Evolutionary conservation across 768 basidiomycete genomes (phyloP).

Genomic region (Mycena crocata): DNA sequence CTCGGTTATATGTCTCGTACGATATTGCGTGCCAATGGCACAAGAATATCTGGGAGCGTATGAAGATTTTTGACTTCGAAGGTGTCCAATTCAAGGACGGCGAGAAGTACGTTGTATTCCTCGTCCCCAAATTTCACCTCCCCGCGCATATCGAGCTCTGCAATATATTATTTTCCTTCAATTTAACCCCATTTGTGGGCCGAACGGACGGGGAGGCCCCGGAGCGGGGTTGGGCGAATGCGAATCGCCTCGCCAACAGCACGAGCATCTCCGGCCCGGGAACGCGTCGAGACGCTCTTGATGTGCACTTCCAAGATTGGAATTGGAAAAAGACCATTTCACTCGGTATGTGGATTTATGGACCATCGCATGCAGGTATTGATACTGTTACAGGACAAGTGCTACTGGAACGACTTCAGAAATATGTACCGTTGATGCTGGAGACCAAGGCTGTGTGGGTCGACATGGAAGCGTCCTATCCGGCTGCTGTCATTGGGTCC

Average conservation of each 20-base stretch:
- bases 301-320: slow-evolving; percentile 15
- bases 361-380: too few species aligned
- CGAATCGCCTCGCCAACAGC: slow-evolving; percentile 46
- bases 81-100: slow-evolving; percentile 7
- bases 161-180: slow-evolving; percentile 44
- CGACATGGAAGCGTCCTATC: slow-evolving; percentile 8
- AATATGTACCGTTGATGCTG: slow-evolving; percentile 1
- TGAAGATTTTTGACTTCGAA: slow-evolving; percentile 33
- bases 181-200: slow-evolving; percentile 36
- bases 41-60: slow-evolving; percentile 31
- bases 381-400: background rate
- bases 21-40: slow-evolving; percentile 42
- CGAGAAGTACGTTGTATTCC: slow-evolving; percentile 4
- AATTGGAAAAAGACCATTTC: slow-evolving; percentile 14
- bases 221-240: slow-evolving; percentile 44
- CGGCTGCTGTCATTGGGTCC: slow-evolving; percentile 36
- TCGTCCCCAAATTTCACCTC: slow-evolving; percentile 48
- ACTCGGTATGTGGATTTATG: background rate
- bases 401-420: background rate
- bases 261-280: slow-evolving; percentile 50
- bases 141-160: slow-evolving; percentile 40
- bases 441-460: background rate
- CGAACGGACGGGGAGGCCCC: slow-evolving; percentile 47
- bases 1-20: slow-evolving; percentile 36
- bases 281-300: background rate